phyloP scores from a whole-genome alignment of 169 alveolate genomes.

The Pseudocohnilembus persalinus region DNA sequence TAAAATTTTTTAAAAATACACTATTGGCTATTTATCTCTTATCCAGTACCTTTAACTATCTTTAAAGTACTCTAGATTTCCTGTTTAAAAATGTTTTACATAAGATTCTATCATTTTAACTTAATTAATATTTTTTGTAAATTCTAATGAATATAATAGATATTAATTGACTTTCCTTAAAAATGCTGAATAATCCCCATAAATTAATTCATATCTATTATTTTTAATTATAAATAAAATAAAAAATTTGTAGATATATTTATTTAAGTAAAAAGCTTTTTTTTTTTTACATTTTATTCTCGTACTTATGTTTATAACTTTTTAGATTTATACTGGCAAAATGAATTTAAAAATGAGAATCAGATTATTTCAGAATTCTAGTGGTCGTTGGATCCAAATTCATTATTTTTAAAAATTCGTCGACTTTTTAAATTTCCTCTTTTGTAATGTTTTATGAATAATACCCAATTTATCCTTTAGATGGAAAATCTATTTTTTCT shows the following conservation, averaged over 20 bases:
- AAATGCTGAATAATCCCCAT: slow-evolving; percentile 61
- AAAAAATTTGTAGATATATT: too few relatives aligned
- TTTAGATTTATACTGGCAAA: too few relatives aligned
- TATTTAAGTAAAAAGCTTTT: too few relatives aligned
- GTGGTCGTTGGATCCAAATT: slow-evolving; percentile 47
- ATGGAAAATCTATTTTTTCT: slow-evolving; percentile 48
- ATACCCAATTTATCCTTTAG: slow-evolving; percentile 58
- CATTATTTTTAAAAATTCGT: slow-evolving; percentile 47
- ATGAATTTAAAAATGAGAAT: too few relatives aligned
- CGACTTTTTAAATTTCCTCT: slow-evolving; percentile 57
- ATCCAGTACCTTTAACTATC: slow-evolving; percentile 82
- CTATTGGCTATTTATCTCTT: slow-evolving; percentile 74
- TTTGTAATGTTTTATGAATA: slow-evolving; percentile 59
- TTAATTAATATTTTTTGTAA: slow-evolving; percentile 66
- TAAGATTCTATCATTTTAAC: slow-evolving; percentile 59
- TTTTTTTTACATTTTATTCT: too few relatives aligned
- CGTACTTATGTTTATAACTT: too few relatives aligned
- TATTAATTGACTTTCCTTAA: slow-evolving; percentile 48
- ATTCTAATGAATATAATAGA: slow-evolving; percentile 50
- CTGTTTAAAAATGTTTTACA: slow-evolving; percentile 63
- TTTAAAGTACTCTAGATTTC: slow-evolving; percentile 71
- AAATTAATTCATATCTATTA: slow-evolving; percentile 37
- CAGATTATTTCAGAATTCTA: slow-evolving; percentile 48
- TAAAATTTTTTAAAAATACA: neutral
- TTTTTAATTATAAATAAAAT: too few relatives aligned